Percentiles rank a stretch among this genome's conserved stretches.
These are phyloP conservation scores for Aspergillus alliaceus DNA, from an alignment of 2,329 filamentous ascomycete genomes.

Conservation along the genomic window DNA sequence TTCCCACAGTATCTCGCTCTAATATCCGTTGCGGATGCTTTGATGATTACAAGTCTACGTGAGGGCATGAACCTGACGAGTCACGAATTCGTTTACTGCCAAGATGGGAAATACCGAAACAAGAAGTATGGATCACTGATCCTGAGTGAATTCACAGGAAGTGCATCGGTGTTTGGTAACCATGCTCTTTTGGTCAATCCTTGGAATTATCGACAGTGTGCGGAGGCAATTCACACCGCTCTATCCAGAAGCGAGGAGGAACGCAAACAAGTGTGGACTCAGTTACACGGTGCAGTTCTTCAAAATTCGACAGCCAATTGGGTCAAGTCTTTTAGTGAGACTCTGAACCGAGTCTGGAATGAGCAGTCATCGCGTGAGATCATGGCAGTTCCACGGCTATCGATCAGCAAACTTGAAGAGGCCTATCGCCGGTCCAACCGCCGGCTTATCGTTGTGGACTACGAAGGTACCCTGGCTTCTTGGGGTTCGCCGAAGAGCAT, in stretches of 20 bases:
- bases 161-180: slow-evolving; percentile 77
- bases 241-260: slow-evolving; percentile 77
- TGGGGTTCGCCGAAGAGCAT: slow-evolving; percentile 84
- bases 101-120: slow-evolving; percentile 72
- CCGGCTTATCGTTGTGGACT: slow-evolving; percentile 86
- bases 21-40: slow-evolving; percentile 80
- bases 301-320: slow-evolving; percentile 83
- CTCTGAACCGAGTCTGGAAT: slow-evolving; percentile 73
- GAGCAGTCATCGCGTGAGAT: slow-evolving; percentile 84
- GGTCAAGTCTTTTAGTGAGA: slow-evolving; percentile 72
- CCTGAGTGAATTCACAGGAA: slow-evolving; percentile 92
- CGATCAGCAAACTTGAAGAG: slow-evolving; percentile 62
- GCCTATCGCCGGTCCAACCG: slow-evolving; percentile 66
- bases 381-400: slow-evolving; percentile 81
- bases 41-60: slow-evolving; percentile 93
- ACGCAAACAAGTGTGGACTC: slow-evolving; percentile 71
- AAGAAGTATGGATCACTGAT: slow-evolving; percentile 89
- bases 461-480: slow-evolving; percentile 87
- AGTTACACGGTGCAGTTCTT: slow-evolving; percentile 71
- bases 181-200: slow-evolving; percentile 86
- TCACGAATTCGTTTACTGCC: slow-evolving; percentile 90
- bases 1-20: slow-evolving; percentile 92
- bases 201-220: slow-evolving; percentile 89
- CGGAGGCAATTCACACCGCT: slow-evolving; percentile 79
- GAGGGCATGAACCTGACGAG: slow-evolving; percentile 97